Conservation (phyloP, 2,329 filamentous ascomycete species). For the Blumeria hordei region DNA sequence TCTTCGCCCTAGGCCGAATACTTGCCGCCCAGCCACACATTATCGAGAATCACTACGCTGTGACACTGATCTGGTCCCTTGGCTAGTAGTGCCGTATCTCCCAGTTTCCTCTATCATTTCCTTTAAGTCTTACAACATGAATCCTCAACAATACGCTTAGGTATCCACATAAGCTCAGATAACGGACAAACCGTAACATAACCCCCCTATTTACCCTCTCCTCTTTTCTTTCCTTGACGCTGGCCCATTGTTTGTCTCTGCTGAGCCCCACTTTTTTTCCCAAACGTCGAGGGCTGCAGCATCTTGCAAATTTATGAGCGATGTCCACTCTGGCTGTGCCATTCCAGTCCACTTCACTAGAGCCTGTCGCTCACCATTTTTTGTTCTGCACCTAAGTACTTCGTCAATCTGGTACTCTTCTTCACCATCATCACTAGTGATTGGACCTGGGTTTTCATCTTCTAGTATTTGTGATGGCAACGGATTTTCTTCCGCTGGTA, state of each 20-base stretch:
- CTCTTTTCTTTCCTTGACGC: background rate
- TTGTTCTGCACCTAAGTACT: background rate
- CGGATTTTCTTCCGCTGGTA: background rate
- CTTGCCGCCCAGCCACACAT: no score
- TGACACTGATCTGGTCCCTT: no score
- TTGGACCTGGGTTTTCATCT: background rate
- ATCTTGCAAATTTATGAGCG: background rate
- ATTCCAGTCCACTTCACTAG: background rate
- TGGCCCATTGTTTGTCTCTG: background rate
- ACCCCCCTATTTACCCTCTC: background rate
- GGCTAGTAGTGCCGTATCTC: no score
- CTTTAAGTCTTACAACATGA: no score
- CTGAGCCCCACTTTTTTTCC: background rate
- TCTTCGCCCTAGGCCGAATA: no score
- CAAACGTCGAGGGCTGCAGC: background rate
- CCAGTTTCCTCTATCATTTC: no score
- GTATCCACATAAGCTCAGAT: no score
- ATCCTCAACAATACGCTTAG: no score
- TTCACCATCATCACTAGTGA: background rate
- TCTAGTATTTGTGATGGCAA: background rate
- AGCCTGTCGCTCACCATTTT: background rate
- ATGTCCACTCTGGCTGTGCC: background rate
- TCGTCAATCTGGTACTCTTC: background rate
- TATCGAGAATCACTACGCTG: no score
- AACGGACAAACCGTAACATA: background rate